A percentile compares a stretch with the other conserved stretches of the same genome.
Evolutionary conservation across 2,329 filamentous ascomycete genomes (phyloP).

Genomic region (Epichloe glyceriae): DNA sequence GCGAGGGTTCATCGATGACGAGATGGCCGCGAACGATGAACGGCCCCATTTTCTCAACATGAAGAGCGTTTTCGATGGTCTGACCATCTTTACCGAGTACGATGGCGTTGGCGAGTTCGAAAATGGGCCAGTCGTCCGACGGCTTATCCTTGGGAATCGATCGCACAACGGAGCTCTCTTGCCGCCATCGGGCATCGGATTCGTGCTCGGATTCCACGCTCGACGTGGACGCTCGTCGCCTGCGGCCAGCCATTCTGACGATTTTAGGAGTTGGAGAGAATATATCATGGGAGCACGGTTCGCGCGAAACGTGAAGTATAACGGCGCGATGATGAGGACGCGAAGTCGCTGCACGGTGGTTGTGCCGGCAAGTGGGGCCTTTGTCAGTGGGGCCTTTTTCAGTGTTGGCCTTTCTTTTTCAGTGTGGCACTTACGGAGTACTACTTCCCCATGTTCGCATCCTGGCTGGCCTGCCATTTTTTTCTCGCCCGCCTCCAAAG

Average conservation of each 20-base stretch:
- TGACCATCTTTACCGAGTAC: slow-evolving; percentile 42
- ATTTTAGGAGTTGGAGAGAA: neutral
- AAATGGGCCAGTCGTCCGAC: slow-evolving; percentile 45
- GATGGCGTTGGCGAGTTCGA: slow-evolving; percentile 46
- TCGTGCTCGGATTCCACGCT: slow-evolving; percentile 31
- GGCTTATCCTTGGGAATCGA: slow-evolving; percentile 15
- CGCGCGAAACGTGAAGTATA: too few relatives aligned
- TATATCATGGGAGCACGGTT: neutral
- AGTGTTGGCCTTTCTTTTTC: too few relatives aligned
- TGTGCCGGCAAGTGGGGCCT: too few relatives aligned
- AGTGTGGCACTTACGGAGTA: too few relatives aligned
- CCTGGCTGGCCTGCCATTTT: too few relatives aligned
- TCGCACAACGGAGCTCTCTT: slow-evolving; percentile 23
- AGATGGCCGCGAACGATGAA: slow-evolving; percentile 48
- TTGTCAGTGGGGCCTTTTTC: too few relatives aligned
- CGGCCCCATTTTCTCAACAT: slow-evolving; percentile 46
- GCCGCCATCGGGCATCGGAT: slow-evolving; percentile 19
- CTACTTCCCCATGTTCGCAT: too few relatives aligned
- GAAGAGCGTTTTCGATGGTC: slow-evolving; percentile 46
- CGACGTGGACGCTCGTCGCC: slow-evolving; percentile 30
- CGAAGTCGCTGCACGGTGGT: neutral
- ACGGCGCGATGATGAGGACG: neutral
- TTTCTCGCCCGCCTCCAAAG: too few relatives aligned
- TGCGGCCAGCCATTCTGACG: slow-evolving; percentile 25
- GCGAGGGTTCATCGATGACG: slow-evolving; percentile 32